These are phyloP conservation scores for Amphichorda felina DNA, from an alignment of 2,329 filamentous ascomycete genomes.

Conservation along the genomic window DNA sequence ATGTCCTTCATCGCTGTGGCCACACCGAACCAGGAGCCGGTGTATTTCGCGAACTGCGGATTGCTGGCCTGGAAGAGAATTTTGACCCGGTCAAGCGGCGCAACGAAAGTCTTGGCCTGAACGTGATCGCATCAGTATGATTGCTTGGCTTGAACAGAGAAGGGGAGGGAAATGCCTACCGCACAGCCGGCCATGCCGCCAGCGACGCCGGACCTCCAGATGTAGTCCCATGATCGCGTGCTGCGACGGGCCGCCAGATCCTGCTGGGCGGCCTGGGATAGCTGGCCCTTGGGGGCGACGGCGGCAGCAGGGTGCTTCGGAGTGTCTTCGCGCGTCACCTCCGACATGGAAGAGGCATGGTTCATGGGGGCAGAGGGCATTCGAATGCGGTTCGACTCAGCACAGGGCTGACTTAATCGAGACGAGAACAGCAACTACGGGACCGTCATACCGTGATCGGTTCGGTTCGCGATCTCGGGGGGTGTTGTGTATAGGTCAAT, in stretches of 20 bases:
- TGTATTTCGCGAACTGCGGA: conserved; percentile 87
- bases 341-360: conserved; percentile 43
- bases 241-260: conserved; percentile 28
- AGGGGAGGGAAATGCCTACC: conserved; percentile 39
- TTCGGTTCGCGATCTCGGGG: not conserved
- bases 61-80: conserved; percentile 96
- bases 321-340: conserved; percentile 10
- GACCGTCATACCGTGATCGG: not conserved
- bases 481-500: too few species aligned
- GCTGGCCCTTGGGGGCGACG: conserved; percentile 14
- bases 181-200: conserved; percentile 88
- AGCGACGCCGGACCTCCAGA: conserved; percentile 71
- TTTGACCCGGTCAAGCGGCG: conserved; percentile 93
- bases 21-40: conserved; percentile 78
- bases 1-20: conserved; percentile 77
- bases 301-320: conserved; percentile 14
- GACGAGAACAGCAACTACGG: not conserved
- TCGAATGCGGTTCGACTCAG: not conserved
- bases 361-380: conserved; percentile 23
- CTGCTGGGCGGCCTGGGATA: conserved; percentile 19
- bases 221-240: conserved; percentile 67
- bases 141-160: not conserved
- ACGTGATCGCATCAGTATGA: not conserved
- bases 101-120: conserved; percentile 89
- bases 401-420: not conserved